Evolutionary conservation across 2,329 filamentous ascomycete species (phyloP).

Genomic region (Xylariales sp.): DNA sequence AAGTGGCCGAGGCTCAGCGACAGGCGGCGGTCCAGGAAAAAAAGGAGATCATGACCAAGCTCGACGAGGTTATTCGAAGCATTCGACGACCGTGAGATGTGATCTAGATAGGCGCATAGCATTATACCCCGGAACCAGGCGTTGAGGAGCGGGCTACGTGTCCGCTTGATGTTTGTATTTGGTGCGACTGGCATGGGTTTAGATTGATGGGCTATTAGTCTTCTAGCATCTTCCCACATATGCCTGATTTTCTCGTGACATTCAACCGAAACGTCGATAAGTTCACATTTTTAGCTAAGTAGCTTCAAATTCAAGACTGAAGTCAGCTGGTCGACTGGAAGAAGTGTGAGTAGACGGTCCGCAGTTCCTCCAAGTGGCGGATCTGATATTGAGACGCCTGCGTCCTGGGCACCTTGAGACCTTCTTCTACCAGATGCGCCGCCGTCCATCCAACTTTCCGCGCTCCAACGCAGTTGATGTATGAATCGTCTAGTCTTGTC

Average conservation of each 20-base stretch:
- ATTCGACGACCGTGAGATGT: slow-evolving; percentile 52
- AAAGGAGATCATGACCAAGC: slow-evolving; percentile 53
- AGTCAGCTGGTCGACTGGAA: slow-evolving; percentile 56
- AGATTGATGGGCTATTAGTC: too few relatives aligned
- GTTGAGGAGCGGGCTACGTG: too few relatives aligned
- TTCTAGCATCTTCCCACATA: not conserved
- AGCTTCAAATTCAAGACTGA: too few relatives aligned
- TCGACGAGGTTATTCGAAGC: slow-evolving; percentile 58
- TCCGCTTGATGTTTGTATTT: too few relatives aligned
- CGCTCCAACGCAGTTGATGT: slow-evolving; percentile 73
- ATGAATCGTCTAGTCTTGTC: slow-evolving; percentile 68
- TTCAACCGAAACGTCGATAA: too few relatives aligned
- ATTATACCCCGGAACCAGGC: too few relatives aligned
- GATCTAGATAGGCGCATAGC: slow-evolving; percentile 1
- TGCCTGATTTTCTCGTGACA: not conserved
- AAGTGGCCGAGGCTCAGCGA: slow-evolving; percentile 56
- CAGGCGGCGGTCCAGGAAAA: slow-evolving; percentile 60
- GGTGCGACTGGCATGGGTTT: too few relatives aligned
- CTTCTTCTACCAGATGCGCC: slow-evolving; percentile 79
- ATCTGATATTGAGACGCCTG: slow-evolving; percentile 73
- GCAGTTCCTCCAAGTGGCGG: slow-evolving; percentile 68
- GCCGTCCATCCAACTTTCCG: slow-evolving; percentile 80
- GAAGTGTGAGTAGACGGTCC: slow-evolving; percentile 72
- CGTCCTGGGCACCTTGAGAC: slow-evolving; percentile 55
- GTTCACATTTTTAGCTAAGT: too few relatives aligned